Base-by-base conservation (phyloP, 1,284 basidiomycete species). In the Phellinidium pouzarii region DNA sequence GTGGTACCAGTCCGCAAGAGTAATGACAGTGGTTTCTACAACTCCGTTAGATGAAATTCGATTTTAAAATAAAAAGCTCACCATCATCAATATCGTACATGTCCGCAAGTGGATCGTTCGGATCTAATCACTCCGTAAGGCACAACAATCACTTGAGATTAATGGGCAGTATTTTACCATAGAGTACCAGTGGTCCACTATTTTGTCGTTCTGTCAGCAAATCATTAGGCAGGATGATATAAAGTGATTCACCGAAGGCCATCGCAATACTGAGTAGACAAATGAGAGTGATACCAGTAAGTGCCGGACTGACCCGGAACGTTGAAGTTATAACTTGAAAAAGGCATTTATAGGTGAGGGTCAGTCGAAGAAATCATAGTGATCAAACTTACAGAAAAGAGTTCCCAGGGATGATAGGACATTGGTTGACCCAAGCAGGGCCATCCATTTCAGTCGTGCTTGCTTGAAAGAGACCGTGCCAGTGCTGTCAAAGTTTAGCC, bases 361-460 rank as follows among this genome's bases (percentile, higher is more conserved):
- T 25, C 63, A 40, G n/a, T 20, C 5, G 42, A 34, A 34, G 31
- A 34, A 34, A 11, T 27, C 47, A 17, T 44, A 53, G 7, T 19
- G 26, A n/a, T 3, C 11, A 22, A 14, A 31, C 51, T 22, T 38
- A 80, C 17, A 72, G 66, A 66, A 77, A 80, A 3, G 67, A 68
- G 19, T 67, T 59, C 0, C 68, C 68, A 0, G 74, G 64, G 1
- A 70, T 68, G 54, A 82, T 78, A 1, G 77, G 76, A 58, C 80
- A 82, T 57, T 78, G 75, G 25, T 66, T 74, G 34, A 77, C 68
- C 38, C 66, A 65, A 0, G 68, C 61, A 0, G 60, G 45, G 5
- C 70, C 69, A 41, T 71, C 70, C 2, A 66, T 67, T 58, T 62
- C 67, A 44, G 62, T 66, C 2, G 68, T 67, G 54, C 60, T 61